Evolutionary conservation across 2,329 filamentous ascomycete species (phyloP), one percentile per base, ranked within the genome.

Genomic region (Scleromitrula shiraiana): DNA sequence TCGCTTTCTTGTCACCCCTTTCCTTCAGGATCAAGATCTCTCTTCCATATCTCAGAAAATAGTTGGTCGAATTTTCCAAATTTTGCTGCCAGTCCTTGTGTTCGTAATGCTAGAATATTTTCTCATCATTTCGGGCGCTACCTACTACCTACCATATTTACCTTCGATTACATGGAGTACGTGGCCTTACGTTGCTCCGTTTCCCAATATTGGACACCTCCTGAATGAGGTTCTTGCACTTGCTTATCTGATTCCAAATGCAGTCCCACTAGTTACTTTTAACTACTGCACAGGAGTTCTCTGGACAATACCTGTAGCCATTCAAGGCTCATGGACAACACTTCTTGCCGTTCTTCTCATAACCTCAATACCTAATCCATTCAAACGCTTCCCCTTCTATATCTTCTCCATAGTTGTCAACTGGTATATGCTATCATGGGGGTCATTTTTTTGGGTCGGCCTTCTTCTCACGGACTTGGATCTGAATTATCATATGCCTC

Each of bases 241-340:
- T 8, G 60, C 65, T 3, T 74, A 70, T 44, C 59, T 73, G 8
- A 66, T 72, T n/a, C 71, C 71, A 6, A 74, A 73, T 41, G 69
- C 68, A 2, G 68, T 68, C 7, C 71, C 71, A 0, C 66, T 70
- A 43, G 68, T 74, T 40, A 71, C 68, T 7, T 67, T 65, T 56
- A 68, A 73, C 53, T 73, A 70, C 59, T 73, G 71, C 50, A 71
- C 70, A 0, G 70, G 70, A 57, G 70, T 73, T 5, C 62, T 74
- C 2, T 74, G 71, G 71, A 73, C 70, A 3, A 71, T 74, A 26
- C 69, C 71, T 0, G 69, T 74, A 0, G 69, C 72, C 52, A 62
- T 73, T 1, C 71, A 73, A 54, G 70, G 67, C 30, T 64, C 69
- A 2, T 73, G 70, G 65, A 59, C 68, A n/a, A 64, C 68, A 2